Conservation (phyloP, 495 filamentous ascomycete genomes). For the Tuber magnatum region DNA sequence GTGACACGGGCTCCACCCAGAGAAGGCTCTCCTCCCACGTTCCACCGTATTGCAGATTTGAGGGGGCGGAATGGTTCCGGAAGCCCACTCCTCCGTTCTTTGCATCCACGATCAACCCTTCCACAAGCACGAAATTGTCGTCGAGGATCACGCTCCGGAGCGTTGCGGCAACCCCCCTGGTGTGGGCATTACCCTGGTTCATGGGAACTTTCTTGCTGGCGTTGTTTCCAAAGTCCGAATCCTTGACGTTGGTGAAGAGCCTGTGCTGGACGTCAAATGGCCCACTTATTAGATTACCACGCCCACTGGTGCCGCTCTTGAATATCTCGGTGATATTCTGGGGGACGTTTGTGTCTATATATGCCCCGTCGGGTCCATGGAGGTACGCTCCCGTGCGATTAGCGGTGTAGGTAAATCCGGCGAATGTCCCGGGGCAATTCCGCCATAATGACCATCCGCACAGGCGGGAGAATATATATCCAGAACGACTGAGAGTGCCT, state of each 20-base stretch:
- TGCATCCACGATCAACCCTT: slow-evolving; percentile 47
- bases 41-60: slow-evolving; percentile 29
- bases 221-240: slow-evolving; percentile 3
- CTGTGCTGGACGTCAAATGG: slow-evolving; percentile 46
- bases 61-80: slow-evolving; percentile 47
- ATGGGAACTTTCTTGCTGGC: background rate
- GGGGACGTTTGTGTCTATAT: slow-evolving; percentile 34
- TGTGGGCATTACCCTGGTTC: slow-evolving; percentile 24
- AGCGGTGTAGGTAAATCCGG: background rate
- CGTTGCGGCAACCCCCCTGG: slow-evolving; percentile 8
- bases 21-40: slow-evolving; percentile 47
- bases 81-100: slow-evolving; percentile 45
- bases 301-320: slow-evolving; percentile 35
- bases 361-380: background rate
- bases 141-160: slow-evolving; percentile 37
- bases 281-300: slow-evolving; percentile 41
- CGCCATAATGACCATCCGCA: slow-evolving; percentile 4
- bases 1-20: slow-evolving; percentile 46
- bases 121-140: slow-evolving; percentile 39
- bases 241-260: slow-evolving; percentile 26
- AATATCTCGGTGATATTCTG: slow-evolving; percentile 39
- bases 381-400: background rate
- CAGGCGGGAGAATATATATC: slow-evolving; percentile 10
- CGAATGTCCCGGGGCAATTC: slow-evolving; percentile 14
- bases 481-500: slow-evolving; percentile 18